Evolutionary conservation across 805 yeast genomes (phyloP).

Genomic region (Cyberlindnera meyerae): DNA sequence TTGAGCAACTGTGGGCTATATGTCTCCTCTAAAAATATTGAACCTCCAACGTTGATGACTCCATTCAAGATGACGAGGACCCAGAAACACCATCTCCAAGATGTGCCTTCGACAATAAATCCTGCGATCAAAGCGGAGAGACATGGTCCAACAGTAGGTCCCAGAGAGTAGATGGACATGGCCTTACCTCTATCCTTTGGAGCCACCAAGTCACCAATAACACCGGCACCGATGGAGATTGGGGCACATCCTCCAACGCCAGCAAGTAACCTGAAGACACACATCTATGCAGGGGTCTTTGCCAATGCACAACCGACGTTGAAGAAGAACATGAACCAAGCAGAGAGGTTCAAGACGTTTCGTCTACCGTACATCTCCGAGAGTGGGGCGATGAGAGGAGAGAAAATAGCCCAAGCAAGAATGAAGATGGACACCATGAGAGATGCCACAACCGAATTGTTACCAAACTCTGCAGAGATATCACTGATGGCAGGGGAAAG

Average conservation of each 20-base stretch:
- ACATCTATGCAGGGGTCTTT: slow-evolving; percentile 48
- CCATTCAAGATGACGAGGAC: slow-evolving; percentile 52
- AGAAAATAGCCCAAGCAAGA: slow-evolving; percentile 61
- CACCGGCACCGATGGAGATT: slow-evolving; percentile 65
- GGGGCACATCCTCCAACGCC: slow-evolving; percentile 70
- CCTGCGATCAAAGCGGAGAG: slow-evolving; percentile 57
- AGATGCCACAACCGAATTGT: slow-evolving; percentile 36
- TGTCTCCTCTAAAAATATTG: slow-evolving; percentile 47
- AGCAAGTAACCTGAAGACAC: slow-evolving; percentile 55
- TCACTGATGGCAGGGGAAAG: slow-evolving; percentile 53
- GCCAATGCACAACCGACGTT: slow-evolving; percentile 57
- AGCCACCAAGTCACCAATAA: slow-evolving; percentile 55
- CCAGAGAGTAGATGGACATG: slow-evolving; percentile 47
- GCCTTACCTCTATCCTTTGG: slow-evolving; percentile 49
- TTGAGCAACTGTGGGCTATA: slow-evolving; percentile 51
- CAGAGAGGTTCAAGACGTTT: slow-evolving; percentile 45
- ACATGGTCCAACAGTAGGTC: slow-evolving; percentile 54
- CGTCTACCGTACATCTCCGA: slow-evolving; percentile 57
- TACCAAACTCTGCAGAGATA: slow-evolving; percentile 41
- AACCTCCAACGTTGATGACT: slow-evolving; percentile 38
- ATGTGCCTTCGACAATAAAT: slow-evolving; percentile 43
- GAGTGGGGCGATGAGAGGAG: slow-evolving; percentile 56
- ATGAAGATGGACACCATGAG: slow-evolving; percentile 55
- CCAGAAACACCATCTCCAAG: slow-evolving; percentile 67
- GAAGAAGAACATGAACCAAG: slow-evolving; percentile 44